A percentile compares a stretch with the other conserved stretches of the same genome.
phyloP scores from a whole-genome alignment of 2,329 filamentous ascomycete genomes.

The Diaporthe destruens region DNA sequence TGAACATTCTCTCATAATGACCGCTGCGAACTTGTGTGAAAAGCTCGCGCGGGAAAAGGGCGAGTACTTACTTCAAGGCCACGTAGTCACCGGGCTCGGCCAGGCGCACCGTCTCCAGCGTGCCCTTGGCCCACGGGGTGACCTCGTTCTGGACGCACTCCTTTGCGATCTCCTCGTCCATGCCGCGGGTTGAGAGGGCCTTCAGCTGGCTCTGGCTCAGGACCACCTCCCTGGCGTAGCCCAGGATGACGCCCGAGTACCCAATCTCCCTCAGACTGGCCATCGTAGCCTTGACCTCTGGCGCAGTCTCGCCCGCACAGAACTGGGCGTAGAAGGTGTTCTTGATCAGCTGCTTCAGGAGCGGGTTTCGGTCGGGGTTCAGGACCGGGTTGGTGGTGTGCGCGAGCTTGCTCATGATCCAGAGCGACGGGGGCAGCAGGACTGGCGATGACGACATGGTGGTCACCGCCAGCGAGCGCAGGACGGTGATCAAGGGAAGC shows the following conservation, averaged over 20 bases:
- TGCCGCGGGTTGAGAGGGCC: slow-evolving; percentile 57
- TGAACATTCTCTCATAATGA: not conserved
- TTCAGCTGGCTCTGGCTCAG: slow-evolving; percentile 67
- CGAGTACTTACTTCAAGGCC: slow-evolving; percentile 66
- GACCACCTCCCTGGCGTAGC: slow-evolving; percentile 87
- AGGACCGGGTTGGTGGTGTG: slow-evolving; percentile 75
- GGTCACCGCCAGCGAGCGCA: slow-evolving; percentile 78
- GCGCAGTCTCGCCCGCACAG: slow-evolving; percentile 82
- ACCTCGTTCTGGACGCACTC: slow-evolving; percentile 71
- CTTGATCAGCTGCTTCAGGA: slow-evolving; percentile 79
- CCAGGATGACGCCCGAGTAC: slow-evolving; percentile 85
- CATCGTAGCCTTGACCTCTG: slow-evolving; percentile 77
- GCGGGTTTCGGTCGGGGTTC: slow-evolving; percentile 79
- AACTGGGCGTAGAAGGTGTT: slow-evolving; percentile 92
- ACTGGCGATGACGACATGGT: slow-evolving; percentile 77
- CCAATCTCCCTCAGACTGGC: slow-evolving; percentile 77
- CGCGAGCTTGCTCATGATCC: slow-evolving; percentile 76
- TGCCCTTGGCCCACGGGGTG: slow-evolving; percentile 78
- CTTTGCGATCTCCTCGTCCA: slow-evolving; percentile 60
- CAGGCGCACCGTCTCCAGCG: slow-evolving; percentile 78
- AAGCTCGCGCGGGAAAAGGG: too few relatives aligned
- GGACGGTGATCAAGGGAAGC: slow-evolving; percentile 73
- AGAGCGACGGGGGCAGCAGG: slow-evolving; percentile 78
- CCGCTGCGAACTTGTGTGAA: not conserved
- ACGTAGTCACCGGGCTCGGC: slow-evolving; percentile 78